These are phyloP conservation scores for Xylariaceae sp. DNA, from an alignment of 2,329 filamentous ascomycete species.

Conservation along the genomic window DNA sequence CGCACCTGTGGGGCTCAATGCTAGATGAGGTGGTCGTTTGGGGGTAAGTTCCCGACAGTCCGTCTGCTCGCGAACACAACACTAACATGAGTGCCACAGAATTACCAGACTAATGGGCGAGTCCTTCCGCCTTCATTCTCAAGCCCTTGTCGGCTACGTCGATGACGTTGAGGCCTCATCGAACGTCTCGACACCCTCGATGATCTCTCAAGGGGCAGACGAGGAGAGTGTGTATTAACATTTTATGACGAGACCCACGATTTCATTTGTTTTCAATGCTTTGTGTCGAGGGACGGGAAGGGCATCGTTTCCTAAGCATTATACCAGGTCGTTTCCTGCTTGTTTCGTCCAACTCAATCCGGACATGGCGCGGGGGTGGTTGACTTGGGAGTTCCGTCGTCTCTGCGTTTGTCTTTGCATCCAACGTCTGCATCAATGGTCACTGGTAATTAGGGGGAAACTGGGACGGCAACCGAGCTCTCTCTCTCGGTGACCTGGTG, in stretches of 20 bases:
- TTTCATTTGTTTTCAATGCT: constrained; percentile 37
- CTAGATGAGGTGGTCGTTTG: constrained; percentile 98
- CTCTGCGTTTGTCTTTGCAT: constrained; percentile 32
- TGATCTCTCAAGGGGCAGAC: constrained; percentile 69
- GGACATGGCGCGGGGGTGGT: constrained; percentile 30
- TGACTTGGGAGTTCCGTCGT: constrained; percentile 30
- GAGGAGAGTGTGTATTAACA: constrained; percentile 70
- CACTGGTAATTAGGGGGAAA: constrained; percentile 31
- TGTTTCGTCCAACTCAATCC: constrained; percentile 29
- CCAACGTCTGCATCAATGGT: constrained; percentile 35
- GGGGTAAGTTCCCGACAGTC: constrained; percentile 69
- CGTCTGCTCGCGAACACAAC: constrained; percentile 55
- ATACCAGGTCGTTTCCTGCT: constrained; percentile 41
- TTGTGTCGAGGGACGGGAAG: constrained; percentile 24
- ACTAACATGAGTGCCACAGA: constrained; percentile 52
- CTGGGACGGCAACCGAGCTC: constrained; percentile 32
- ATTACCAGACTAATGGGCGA: constrained; percentile 97
- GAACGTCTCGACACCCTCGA: constrained; percentile 68
- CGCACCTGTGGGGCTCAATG: constrained; percentile 95
- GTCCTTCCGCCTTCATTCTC: constrained; percentile 93
- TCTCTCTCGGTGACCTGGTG: constrained; percentile 30
- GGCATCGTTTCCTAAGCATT: constrained; percentile 42
- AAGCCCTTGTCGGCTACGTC: constrained; percentile 91
- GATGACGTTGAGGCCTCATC: constrained; percentile 73
- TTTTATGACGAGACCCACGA: constrained; percentile 48